Conservation (phyloP, 2,329 filamentous ascomycete genomes). For the Apiospora marii region DNA sequence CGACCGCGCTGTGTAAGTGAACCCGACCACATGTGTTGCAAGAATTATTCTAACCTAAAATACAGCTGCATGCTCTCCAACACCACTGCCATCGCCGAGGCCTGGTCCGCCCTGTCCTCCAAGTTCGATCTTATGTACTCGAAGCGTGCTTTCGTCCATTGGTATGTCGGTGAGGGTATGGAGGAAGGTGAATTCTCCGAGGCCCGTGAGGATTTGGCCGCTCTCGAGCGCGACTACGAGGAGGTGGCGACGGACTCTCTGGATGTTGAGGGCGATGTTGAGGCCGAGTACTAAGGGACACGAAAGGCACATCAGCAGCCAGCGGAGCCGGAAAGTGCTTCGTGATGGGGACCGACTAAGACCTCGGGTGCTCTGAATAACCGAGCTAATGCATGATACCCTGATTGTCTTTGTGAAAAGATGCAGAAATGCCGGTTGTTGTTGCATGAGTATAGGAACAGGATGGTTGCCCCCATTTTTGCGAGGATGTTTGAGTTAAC, state of each 20-base stretch:
- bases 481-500: conserved; percentile 33
- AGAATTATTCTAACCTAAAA: background rate
- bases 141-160: conserved; percentile 99
- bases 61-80: conserved; percentile 95
- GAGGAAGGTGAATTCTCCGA: conserved; percentile 99
- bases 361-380: conserved; percentile 23
- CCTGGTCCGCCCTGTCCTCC: conserved; percentile 93
- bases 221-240: conserved; percentile 97
- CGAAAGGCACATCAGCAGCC: conserved; percentile 28
- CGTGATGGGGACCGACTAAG: conserved; percentile 14
- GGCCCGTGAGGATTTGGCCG: conserved; percentile 97
- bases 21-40: background rate
- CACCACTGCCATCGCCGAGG: conserved; percentile 98
- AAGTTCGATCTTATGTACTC: conserved; percentile 99
- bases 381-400: conserved; percentile 31
- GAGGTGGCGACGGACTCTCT: conserved; percentile 96
- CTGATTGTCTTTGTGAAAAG: conserved; percentile 30
- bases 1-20: conserved; percentile 92
- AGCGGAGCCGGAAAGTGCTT: background rate
- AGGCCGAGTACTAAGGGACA: conserved; percentile 84
- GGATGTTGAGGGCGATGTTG: conserved; percentile 82
- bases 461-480: conserved; percentile 33
- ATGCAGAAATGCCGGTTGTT: conserved; percentile 29
- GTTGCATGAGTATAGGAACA: conserved; percentile 32
- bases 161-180: conserved; percentile 99